Evolutionary conservation across 192 early-diverging fungal species (phyloP), one percentile per base, ranked within the genome.

Genomic region (Chytriomyces confervae): DNA sequence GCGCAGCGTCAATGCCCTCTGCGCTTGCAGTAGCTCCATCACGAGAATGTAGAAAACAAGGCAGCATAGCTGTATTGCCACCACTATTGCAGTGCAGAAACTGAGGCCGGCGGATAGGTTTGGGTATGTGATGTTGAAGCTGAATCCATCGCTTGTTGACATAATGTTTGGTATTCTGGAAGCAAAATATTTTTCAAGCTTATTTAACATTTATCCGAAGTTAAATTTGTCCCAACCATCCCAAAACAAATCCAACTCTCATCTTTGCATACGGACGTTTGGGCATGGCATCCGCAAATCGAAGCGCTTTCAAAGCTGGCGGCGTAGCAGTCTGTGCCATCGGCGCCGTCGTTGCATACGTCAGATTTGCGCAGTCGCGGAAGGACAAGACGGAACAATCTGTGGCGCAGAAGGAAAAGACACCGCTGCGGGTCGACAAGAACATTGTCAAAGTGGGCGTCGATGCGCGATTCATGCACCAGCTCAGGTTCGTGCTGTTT

Each of bases 381-480:
- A 36, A 36, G 36, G 36, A 36, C 36, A 36, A 36, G 36, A 36
- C 36, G 36, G 36, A 2, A 4, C 36, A 36, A 36, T 36, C 36
- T 36, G 3, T 36, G 36, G 36, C 4, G 36, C 36, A 36, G 36
- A 36, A 36, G 36, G 67, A 13, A 48, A 24, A 46, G 4, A 47
- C 67, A n/a, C 82, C 82, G 29, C 67, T 86, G 45, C 79, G 81
- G 29, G 72, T 84, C 47, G 81, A 86, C 69, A 62, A 69, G n/a
- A 69, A 77, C 18, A n/a, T 72, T 23, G 66, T 81, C 61, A 86
- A 86, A 79, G 86, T 87, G 10, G 86, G 77, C 51, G 86, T 87
- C 24, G 86, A 87, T 69, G 79, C 46, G 63, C 61, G 78, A 3
- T 87, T 87, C 62, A 67, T 83, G 43, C 36, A 63, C 43, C 83